These are phyloP conservation scores for Coleophoma eucalyptorum DNA, from an alignment of 2,329 filamentous ascomycete species.

Conservation along the genomic window DNA sequence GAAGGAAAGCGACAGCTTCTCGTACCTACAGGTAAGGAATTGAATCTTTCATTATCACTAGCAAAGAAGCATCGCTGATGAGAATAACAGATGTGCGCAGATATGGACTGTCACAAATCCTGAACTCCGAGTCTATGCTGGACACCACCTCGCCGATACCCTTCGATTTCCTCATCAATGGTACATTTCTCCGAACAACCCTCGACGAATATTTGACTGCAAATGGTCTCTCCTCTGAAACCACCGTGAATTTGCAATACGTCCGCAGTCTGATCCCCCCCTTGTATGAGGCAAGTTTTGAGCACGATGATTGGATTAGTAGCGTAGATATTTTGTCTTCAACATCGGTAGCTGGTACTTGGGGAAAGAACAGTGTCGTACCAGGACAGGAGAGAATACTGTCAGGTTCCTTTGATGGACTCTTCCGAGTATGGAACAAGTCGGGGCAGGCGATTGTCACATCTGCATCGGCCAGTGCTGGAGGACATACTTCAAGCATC, in stretches of 20 bases:
- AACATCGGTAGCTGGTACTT: slow-evolving; percentile 56
- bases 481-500: slow-evolving; percentile 72
- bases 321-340: slow-evolving; percentile 76
- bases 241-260: slow-evolving; percentile 85
- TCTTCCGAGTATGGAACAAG: slow-evolving; percentile 84
- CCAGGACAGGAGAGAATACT: slow-evolving; percentile 68
- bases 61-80: background rate
- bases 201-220: slow-evolving; percentile 86
- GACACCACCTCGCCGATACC: slow-evolving; percentile 63
- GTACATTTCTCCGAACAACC: slow-evolving; percentile 82
- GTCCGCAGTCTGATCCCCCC: slow-evolving; percentile 89
- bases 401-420: slow-evolving; percentile 91
- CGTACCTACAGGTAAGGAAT: slow-evolving; percentile 51
- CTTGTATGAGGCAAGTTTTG: slow-evolving; percentile 83
- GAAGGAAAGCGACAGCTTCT: slow-evolving; percentile 59
- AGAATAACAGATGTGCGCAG: slow-evolving; percentile 54
- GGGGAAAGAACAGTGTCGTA: slow-evolving; percentile 45
- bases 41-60: too few relatives aligned
- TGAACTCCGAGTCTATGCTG: slow-evolving; percentile 71
- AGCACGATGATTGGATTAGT: slow-evolving; percentile 97
- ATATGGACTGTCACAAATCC: slow-evolving; percentile 66
- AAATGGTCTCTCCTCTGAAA: slow-evolving; percentile 86
- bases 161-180: slow-evolving; percentile 94
- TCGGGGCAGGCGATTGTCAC: slow-evolving; percentile 82
- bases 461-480: slow-evolving; percentile 60